These are phyloP conservation scores for Epithemia pelagica DNA, from an alignment of 108 stramenopile genomes.

Conservation along the genomic window DNA sequence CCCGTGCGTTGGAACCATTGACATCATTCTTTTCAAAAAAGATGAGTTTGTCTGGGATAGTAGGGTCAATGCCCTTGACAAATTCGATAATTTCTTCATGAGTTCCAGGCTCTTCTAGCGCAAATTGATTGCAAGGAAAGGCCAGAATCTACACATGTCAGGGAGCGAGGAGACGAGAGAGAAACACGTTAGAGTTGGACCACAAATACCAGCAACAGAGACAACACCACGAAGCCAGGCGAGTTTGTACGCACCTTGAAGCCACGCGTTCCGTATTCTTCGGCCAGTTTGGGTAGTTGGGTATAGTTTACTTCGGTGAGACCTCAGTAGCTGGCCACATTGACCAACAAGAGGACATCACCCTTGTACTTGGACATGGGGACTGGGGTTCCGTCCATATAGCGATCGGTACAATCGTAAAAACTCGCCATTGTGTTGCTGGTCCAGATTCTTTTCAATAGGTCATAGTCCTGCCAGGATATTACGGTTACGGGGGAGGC, in stretches of 20 bases:
- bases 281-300: conserved; percentile 35
- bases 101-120: conserved; percentile 66
- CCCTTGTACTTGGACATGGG: conserved; percentile 12
- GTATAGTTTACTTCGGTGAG: conserved; percentile 40
- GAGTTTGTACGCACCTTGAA: conserved; percentile 33
- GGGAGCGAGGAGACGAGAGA: too few species aligned
- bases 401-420: conserved; percentile 13
- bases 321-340: conserved; percentile 69
- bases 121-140: conserved; percentile 81
- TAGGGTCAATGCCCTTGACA: conserved; percentile 21
- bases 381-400: conserved; percentile 5
- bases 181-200: too few species aligned
- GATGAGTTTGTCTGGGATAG: conserved; percentile 34
- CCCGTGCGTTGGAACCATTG: conserved; percentile 63
- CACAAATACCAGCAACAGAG: too few species aligned
- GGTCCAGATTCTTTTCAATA: conserved; percentile 4
- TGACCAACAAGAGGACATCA: conserved; percentile 46
- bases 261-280: conserved; percentile 43
- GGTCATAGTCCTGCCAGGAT: too few species aligned
- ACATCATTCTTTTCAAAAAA: conserved; percentile 80
- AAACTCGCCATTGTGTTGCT: conserved; percentile 1
- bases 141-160: conserved; percentile 38
- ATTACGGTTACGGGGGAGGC: too few species aligned
- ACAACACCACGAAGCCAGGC: too few species aligned
- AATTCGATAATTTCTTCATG: conserved; percentile 62